These are phyloP conservation scores for Leptographium lundbergii DNA, from an alignment of 2,329 filamentous ascomycete species.

Conservation along the genomic window DNA sequence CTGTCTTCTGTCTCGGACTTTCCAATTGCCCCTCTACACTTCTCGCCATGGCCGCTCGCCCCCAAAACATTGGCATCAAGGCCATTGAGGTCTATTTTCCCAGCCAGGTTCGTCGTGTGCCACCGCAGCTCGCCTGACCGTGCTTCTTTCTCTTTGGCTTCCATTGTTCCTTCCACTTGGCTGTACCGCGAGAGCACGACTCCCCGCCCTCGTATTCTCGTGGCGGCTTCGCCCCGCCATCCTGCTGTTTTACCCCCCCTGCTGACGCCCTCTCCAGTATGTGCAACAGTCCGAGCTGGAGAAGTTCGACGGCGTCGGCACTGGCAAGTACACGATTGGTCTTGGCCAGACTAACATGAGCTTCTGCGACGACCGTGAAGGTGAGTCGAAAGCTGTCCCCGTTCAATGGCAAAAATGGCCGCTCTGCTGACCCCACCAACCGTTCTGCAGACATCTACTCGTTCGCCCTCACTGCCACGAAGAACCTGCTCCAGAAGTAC, in stretches of 20 bases:
- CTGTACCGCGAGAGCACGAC: neutral
- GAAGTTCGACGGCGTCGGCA: constrained; percentile 71
- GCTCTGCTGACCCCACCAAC: constrained; percentile 1
- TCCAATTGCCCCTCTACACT: neutral
- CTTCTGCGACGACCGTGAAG: constrained; percentile 83
- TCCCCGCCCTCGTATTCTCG: too few relatives aligned
- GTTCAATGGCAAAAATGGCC: neutral
- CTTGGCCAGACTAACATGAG: constrained; percentile 86
- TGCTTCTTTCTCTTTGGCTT: neutral
- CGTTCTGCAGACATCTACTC: constrained; percentile 66
- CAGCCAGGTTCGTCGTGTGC: constrained; percentile 53
- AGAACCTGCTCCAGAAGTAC: constrained; percentile 72
- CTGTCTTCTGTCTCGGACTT: neutral
- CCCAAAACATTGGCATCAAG: constrained; percentile 84
- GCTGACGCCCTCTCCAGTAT: constrained; percentile 40
- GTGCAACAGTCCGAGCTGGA: constrained; percentile 74
- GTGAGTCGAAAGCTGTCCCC: constrained; percentile 29
- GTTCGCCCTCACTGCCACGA: constrained; percentile 63
- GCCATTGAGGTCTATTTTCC: constrained; percentile 86
- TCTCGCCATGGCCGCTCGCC: constrained; percentile 53
- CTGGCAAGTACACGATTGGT: constrained; percentile 83
- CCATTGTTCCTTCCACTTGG: neutral
- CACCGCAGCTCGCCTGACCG: neutral
- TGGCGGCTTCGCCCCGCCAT: neutral
- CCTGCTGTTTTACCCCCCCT: neutral